Base-by-base conservation (phyloP, 768 basidiomycete genomes). In the Mrakia blollopis region DNA sequence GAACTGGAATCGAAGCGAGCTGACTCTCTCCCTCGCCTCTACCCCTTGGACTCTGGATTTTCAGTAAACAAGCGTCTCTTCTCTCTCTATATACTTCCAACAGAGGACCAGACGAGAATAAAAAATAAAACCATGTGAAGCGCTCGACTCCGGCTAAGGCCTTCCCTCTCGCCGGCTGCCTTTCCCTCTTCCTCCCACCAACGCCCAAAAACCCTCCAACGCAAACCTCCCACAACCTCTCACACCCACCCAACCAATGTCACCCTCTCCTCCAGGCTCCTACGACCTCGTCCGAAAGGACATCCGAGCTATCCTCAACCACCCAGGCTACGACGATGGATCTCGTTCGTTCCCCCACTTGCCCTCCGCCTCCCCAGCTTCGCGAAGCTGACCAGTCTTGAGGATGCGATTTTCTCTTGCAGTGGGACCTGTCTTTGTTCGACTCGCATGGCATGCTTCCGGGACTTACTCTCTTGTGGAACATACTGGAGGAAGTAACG, bases 371-470 rank as follows among this genome's bases (percentile, higher is more conserved):
- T 63, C 39, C 37, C 28, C 50, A 35, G n/a, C 32, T n/a, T 41
- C 61, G n/a, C n/a, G n/a, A 44, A 30, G 47, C 28, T 25, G 41
- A 16, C 75, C 50, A 62, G n/a, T 50, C 50, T 71, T 44, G 52
- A 13, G 16, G 4, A 10, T 28, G 25, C 28, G 30, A 21, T 57
- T 14, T 41, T 41, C n/a, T 28, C 32, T 50, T 70, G 80, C 80
- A 35, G 81, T 81, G 41, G 84, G 84, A 32, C 84, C 84, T 35
- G 79, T 84, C 2, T 79, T 83, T 60, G 83, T 84, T 37, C 77
- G 84, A 82, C 79, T 84, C 23, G 83, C 83, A 39, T 84, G 83
- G 83, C 84, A 84, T 78, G 81, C 82, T 1, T 81, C 81, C 57
- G 83, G 83, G 4, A 83, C 82, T 30, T 83, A 81, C 79, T 80